Conservation (phyloP, 2,329 filamentous ascomycete species). For the Capronia epimyces region DNA sequence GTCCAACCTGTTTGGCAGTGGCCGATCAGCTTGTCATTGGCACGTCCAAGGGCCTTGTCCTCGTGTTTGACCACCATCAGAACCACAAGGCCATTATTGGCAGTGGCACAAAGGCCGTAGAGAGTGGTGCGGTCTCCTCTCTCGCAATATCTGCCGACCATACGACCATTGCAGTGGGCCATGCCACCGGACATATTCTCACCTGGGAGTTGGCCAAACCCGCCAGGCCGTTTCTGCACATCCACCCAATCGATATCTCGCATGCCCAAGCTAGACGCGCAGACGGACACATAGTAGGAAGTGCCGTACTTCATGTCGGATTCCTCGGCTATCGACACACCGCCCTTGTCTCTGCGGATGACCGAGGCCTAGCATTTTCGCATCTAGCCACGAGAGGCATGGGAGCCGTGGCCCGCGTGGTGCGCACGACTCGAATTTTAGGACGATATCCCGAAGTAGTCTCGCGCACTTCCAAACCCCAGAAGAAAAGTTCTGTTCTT, state of each 20-base stretch:
- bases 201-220: constrained; percentile 87
- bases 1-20: constrained; percentile 81
- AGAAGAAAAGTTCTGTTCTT: constrained; percentile 90
- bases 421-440: constrained; percentile 85
- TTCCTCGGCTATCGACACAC: constrained; percentile 92
- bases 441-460: constrained; percentile 78
- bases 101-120: constrained; percentile 86
- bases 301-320: constrained; percentile 80
- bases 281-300: constrained; percentile 77
- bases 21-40: constrained; percentile 84
- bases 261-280: constrained; percentile 60
- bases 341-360: constrained; percentile 89
- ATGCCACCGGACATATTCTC: constrained; percentile 86
- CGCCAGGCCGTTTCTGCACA: constrained; percentile 82
- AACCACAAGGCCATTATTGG: constrained; percentile 91
- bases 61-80: constrained; percentile 97
- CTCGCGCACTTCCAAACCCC: constrained; percentile 56
- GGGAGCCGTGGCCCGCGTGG: constrained; percentile 73
- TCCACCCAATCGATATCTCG: constrained; percentile 66
- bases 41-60: constrained; percentile 86
- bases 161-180: constrained; percentile 81
- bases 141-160: constrained; percentile 91
- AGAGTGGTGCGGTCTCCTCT: constrained; percentile 81
- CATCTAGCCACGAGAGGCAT: constrained; percentile 89
- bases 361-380: constrained; percentile 95